phyloP scores from a whole-genome alignment of 768 basidiomycete species.

The Paxillus ammoniavirescens region DNA sequence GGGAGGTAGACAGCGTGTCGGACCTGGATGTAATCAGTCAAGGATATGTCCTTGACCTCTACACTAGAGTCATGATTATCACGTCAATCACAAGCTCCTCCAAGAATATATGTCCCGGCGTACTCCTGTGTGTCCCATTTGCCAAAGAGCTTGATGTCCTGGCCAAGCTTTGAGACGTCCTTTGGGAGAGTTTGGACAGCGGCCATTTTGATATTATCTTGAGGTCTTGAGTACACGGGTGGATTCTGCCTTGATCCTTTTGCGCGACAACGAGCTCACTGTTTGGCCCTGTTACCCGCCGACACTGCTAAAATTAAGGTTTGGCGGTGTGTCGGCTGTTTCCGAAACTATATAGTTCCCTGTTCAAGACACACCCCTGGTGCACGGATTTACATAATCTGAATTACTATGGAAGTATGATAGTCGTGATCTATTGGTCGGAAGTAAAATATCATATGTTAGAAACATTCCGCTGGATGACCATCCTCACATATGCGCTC shows the following conservation, averaged over 20 bases:
- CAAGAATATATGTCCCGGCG: conserved; percentile 33
- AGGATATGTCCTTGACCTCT: conserved; percentile 98
- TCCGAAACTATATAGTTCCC: conserved; percentile 32
- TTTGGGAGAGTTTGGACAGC: conserved; percentile 71
- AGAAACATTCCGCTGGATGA: too few relatives aligned
- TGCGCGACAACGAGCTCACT: conserved; percentile 23
- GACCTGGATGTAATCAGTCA: conserved; percentile 99
- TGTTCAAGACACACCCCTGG: not conserved
- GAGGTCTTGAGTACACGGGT: conserved; percentile 25
- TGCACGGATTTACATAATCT: not conserved
- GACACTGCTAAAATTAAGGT: conserved; percentile 21
- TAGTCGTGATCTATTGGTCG: too few relatives aligned
- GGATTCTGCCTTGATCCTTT: conserved; percentile 11
- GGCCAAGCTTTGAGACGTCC: conserved; percentile 77
- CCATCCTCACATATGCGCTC: too few relatives aligned
- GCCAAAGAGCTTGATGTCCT: conserved; percentile 94
- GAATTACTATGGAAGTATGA: not conserved
- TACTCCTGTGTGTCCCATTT: conserved; percentile 99
- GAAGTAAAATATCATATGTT: too few relatives aligned
- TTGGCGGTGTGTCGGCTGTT: conserved; percentile 16
- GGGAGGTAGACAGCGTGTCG: conserved; percentile 96
- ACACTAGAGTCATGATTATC: conserved; percentile 52
- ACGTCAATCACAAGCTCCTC: conserved; percentile 14
- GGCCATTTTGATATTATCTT: conserved; percentile 54
- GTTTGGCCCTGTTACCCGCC: conserved; percentile 19